Evolutionary conservation across 2,329 filamentous ascomycete genomes (phyloP).

Genomic region (Aspergillus arachidicola): DNA sequence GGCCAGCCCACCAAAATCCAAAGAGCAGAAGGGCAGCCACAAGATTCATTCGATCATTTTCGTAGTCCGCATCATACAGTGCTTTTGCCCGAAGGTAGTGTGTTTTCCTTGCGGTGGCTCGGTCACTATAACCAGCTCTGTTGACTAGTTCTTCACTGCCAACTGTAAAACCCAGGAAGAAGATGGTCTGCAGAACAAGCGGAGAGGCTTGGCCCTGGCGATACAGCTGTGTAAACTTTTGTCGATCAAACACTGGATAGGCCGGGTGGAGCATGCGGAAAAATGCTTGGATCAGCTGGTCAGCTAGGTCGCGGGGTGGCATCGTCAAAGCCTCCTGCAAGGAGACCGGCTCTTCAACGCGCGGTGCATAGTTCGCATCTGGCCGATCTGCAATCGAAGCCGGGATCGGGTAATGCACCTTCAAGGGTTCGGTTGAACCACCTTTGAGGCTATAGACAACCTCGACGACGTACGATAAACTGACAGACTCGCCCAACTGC

Average conservation of each 20-base stretch:
- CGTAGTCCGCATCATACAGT: slow-evolving; percentile 27
- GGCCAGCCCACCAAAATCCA: slow-evolving; percentile 28
- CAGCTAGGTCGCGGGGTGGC: not conserved
- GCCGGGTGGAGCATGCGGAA: not conserved
- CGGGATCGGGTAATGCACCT: slow-evolving; percentile 20
- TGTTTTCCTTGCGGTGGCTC: slow-evolving; percentile 24
- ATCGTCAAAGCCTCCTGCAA: not conserved
- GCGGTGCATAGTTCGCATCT: not conserved
- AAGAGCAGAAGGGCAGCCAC: slow-evolving; percentile 23
- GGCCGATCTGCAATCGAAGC: slow-evolving; percentile 22
- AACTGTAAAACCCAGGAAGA: not conserved
- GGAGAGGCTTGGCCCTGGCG: not conserved
- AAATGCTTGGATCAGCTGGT: not conserved
- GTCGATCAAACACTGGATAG: slow-evolving; percentile 3
- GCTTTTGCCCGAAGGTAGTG: slow-evolving; percentile 28
- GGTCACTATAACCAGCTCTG: slow-evolving; percentile 20
- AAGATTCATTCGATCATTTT: slow-evolving; percentile 20
- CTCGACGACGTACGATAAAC: not conserved
- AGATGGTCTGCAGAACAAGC: not conserved
- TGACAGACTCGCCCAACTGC: not conserved
- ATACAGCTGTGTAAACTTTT: not conserved
- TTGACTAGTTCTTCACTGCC: slow-evolving; percentile 18
- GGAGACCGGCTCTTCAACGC: not conserved
- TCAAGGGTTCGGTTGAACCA: slow-evolving; percentile 16
- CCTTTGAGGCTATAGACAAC: slow-evolving; percentile 14